phyloP scores from a whole-genome alignment of 1,284 basidiomycete species.

The Hypsizygus ulmarius region DNA sequence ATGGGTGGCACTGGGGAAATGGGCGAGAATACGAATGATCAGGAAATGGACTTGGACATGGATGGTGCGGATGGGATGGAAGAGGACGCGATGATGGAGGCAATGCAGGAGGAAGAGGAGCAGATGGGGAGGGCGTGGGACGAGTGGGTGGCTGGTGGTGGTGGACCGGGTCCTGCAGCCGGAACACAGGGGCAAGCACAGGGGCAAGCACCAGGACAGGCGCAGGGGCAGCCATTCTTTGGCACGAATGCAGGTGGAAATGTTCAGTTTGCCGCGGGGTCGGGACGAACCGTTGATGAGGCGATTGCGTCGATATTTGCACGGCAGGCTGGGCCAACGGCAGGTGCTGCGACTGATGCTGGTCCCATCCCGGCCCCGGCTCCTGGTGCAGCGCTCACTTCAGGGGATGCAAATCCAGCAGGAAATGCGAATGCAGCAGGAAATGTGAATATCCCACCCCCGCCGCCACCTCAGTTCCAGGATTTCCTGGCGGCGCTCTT shows the following conservation, averaged over 20 bases:
- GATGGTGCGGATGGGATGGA: slow-evolving; percentile 1
- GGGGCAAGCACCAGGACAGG: background rate
- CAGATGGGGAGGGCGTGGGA: background rate
- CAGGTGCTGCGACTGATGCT: background rate
- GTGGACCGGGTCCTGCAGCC: background rate
- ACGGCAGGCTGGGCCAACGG: background rate
- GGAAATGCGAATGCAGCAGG: background rate
- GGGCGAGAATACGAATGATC: slow-evolving; percentile 3
- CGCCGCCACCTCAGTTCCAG: background rate
- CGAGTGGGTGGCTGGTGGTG: background rate
- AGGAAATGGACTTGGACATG: background rate
- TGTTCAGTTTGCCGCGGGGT: slow-evolving; percentile 11
- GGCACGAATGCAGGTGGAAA: background rate
- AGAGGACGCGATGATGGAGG: background rate
- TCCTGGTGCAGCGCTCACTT: background rate
- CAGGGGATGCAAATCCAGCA: background rate
- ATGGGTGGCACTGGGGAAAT: background rate
- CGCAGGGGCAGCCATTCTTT: background rate
- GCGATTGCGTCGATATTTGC: slow-evolving; percentile 18
- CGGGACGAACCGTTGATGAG: slow-evolving; percentile 16
- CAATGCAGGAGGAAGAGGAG: background rate
- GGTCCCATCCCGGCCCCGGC: background rate
- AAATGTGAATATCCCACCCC: background rate
- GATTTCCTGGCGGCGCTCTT: slow-evolving; percentile 9
- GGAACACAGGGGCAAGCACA: background rate